Conservation (phyloP, 495 filamentous ascomycete species). For the Trichoderma asperelloides region DNA sequence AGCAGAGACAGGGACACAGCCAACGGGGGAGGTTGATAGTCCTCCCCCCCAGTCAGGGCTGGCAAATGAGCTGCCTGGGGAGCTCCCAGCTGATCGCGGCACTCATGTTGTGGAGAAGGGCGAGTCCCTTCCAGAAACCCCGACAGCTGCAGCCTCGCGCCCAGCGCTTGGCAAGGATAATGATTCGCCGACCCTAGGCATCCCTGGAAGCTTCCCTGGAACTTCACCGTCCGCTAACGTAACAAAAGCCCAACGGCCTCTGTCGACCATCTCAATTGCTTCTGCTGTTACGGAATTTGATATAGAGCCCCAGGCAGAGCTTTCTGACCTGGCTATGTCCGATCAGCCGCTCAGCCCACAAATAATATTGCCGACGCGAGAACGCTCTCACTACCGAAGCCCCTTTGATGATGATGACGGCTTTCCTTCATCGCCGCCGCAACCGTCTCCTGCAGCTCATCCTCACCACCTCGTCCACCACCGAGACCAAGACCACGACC, state of each 20-base stretch:
- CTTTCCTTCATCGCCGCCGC: constrained; percentile 14
- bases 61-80: not conserved
- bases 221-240: constrained; percentile 10
- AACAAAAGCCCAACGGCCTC: constrained; percentile 30
- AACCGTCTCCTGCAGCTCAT: not conserved
- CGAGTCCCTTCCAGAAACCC: not conserved
- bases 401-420: constrained; percentile 26
- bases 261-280: constrained; percentile 44
- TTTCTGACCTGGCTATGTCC: constrained; percentile 20
- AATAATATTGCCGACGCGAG: constrained; percentile 12
- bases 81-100: not conserved
- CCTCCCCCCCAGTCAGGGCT: not conserved
- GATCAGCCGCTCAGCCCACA: constrained; percentile 8
- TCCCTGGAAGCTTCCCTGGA: constrained; percentile 47
- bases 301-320: constrained; percentile 57
- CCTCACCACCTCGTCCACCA: too few relatives aligned
- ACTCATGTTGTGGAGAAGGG: not conserved
- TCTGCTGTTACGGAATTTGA: constrained; percentile 62
- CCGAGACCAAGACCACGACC: too few relatives aligned
- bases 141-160: not conserved
- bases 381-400: constrained; percentile 30
- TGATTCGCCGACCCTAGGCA: constrained; percentile 66
- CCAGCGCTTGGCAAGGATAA: not conserved
- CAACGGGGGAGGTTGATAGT: not conserved
- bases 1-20: not conserved